Evolutionary conservation across 2,329 filamentous ascomycete species (phyloP), one percentile per base, ranked within the genome.

Genomic region (Colletotrichum liriopes): DNA sequence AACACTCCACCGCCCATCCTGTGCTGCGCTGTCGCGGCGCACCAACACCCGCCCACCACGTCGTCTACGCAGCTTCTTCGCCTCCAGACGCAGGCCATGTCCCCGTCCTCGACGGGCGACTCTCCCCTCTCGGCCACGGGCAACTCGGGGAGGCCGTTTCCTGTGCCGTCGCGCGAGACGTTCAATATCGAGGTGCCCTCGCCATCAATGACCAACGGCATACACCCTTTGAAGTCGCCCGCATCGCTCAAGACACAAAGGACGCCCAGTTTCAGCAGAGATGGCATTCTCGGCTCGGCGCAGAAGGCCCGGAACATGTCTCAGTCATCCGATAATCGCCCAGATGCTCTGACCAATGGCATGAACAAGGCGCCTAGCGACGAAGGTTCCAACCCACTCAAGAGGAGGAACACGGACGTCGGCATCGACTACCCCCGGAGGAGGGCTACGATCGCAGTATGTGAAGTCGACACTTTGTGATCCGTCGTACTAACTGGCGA

Each of bases 381-480:
- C 75, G 88, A 91, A 77, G 86, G 86, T 66, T 84, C 86, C 35
- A 89, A 89, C 74, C 89, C 89, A 49, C 81, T 91, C 39, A 91
- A 92, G 81, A 85, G 90, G 76, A 87, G 90, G 75, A 91, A 89
- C 76, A 90, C 89, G 16, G 90, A 92, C 76, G 87, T 85, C 45
- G 87, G 86, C 23, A 84, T 91, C 59, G 90, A 92, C 79, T 92
- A 92, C 78, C 90, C 90, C 20, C 86, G 90, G 75, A 84, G 90
- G 75, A 85, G 90, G 78, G 90, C 90, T 51, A 92, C 89, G 37
- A 92, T 92, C 77, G 90, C 90, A 76, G 90, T 92, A 86, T 75
- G 89, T 85, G 73, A 67, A 67, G 16, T 29, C 51, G 35, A 39
- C 47, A 29, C 23, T 26, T 9, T 41, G 16, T n/a, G 11, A 16